Evolutionary conservation across 331 rosid genomes (phyloP).

Genomic region (Phaseolus coccineus): DNA sequence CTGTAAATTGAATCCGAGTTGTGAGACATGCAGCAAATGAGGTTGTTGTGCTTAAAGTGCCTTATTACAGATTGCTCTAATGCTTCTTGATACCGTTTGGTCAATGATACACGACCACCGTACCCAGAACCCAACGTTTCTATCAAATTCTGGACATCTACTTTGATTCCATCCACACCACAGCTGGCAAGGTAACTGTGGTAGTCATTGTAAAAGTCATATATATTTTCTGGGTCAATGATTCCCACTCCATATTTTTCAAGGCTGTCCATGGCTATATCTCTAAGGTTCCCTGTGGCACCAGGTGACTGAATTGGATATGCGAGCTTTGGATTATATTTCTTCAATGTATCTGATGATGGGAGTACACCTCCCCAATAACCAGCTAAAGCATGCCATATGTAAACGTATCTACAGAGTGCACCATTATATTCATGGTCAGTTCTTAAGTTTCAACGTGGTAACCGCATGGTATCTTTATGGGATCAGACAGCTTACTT

Average conservation of each 20-base stretch:
- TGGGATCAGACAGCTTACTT: conserved; percentile 56
- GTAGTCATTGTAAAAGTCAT: conserved; percentile 65
- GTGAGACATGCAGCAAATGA: conserved; percentile 75
- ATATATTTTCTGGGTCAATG: conserved; percentile 58
- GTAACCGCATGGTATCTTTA: background rate
- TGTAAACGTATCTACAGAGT: conserved; percentile 60
- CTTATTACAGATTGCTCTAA: conserved; percentile 62
- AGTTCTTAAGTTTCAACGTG: conserved; percentile 1
- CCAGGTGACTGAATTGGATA: conserved; percentile 73
- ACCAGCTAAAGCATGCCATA: conserved; percentile 86
- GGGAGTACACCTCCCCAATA: conserved; percentile 83
- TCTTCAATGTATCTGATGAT: conserved; percentile 60
- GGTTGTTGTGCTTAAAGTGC: conserved; percentile 62
- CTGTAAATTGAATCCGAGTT: conserved; percentile 72
- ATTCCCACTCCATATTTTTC: conserved; percentile 79
- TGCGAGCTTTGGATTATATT: conserved; percentile 62
- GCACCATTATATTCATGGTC: conserved; percentile 11
- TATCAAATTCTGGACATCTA: conserved; percentile 70
- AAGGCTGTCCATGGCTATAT: conserved; percentile 62
- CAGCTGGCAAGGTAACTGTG: conserved; percentile 70
- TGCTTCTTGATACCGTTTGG: conserved; percentile 66
- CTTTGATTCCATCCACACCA: conserved; percentile 79
- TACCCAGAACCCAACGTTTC: conserved; percentile 73
- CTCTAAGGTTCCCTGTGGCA: conserved; percentile 58
- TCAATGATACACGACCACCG: conserved; percentile 73